Base-by-base conservation (phyloP, 139 green algal genomes). In the Picochlorum sp. region DNA sequence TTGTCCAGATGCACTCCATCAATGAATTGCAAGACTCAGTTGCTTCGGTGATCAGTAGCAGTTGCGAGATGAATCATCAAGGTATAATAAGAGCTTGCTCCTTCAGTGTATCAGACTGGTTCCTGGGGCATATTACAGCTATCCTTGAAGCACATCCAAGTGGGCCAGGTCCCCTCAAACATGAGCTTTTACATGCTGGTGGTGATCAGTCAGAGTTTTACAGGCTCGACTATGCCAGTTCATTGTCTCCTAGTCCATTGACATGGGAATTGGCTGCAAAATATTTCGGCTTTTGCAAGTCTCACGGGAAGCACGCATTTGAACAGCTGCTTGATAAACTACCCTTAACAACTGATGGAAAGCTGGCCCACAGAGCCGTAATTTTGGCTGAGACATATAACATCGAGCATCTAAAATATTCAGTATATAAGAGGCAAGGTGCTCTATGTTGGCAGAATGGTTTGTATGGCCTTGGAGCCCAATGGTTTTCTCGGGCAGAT, bases 271-370 rank as follows among this genome's bases (percentile, higher is more conserved):
- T 85, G 49, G 79, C 78, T 4, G 78, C 73, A 8, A 64, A 63
- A 32, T 90, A 90, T 68, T 70, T 90, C 68, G 71, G 80, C 13
- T 88, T 74, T 71, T 90, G 83, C 74, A 76, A 79, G n/a, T 23
- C 41, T 7, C 73, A 90, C 64, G 84, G 84, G 1, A 74, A 65
- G 10, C 73, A 62, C 20, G 76, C 75, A 26, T 66, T 84, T 58
- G 73, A 88, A 47, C 52, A 62, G 5, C 56, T 90, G 37, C 49
- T 90, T 38, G 61, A 74, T 26, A 58, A 46, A 4, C 66, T 87
- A 66, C 82, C 80, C 23, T 66, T 87, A 62, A 45, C 23, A 23
- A 59, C 20, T 1, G 66, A 83, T 34, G 46, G 56, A 24, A 59
- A 61, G 9, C 5, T 47, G 3, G 69, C 78, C 11, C 38, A 61